Evolutionary conservation across 1,284 basidiomycete species (phyloP).

Genomic region (Lentinula novae-zelandiae): DNA sequence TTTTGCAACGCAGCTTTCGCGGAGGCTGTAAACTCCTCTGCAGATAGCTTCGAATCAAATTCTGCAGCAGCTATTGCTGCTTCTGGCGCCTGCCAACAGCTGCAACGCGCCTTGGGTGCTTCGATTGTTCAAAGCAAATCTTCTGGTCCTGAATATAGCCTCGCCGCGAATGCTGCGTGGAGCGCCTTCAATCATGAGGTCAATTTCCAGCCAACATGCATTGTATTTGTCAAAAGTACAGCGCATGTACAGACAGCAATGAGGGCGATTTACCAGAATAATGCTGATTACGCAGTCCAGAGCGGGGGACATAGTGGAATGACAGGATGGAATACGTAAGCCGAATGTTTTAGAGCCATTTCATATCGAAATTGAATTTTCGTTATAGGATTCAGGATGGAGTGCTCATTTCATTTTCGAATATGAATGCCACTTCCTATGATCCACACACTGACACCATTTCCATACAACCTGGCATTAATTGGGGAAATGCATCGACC

Average conservation of each 20-base stretch:
- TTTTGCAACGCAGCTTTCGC: not conserved
- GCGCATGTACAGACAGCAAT: constrained; percentile 31
- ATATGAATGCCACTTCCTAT: constrained; percentile 33
- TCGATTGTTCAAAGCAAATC: not conserved
- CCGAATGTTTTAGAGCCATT: not conserved
- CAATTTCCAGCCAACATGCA: constrained; percentile 25
- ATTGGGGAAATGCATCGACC: constrained; percentile 32
- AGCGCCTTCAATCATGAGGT: constrained; percentile 29
- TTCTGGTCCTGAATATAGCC: not conserved
- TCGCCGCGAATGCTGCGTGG: constrained; percentile 20
- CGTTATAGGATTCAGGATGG: constrained; percentile 26
- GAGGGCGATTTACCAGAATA: constrained; percentile 28
- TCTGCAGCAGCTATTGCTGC: not conserved
- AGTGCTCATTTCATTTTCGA: constrained; percentile 32
- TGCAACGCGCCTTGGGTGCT: not conserved
- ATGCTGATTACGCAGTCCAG: constrained; percentile 33
- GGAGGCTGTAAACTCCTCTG: not conserved
- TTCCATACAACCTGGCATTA: constrained; percentile 34
- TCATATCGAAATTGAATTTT: not conserved
- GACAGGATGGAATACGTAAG: constrained; percentile 39
- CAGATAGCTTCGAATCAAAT: not conserved
- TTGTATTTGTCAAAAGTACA: constrained; percentile 26
- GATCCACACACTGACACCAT: constrained; percentile 28
- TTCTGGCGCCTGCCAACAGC: not conserved
- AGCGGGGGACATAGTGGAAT: constrained; percentile 35